Evolutionary conservation across 2,329 filamentous ascomycete genomes (phyloP).

Genomic region (Ceratocystis ficicola): DNA sequence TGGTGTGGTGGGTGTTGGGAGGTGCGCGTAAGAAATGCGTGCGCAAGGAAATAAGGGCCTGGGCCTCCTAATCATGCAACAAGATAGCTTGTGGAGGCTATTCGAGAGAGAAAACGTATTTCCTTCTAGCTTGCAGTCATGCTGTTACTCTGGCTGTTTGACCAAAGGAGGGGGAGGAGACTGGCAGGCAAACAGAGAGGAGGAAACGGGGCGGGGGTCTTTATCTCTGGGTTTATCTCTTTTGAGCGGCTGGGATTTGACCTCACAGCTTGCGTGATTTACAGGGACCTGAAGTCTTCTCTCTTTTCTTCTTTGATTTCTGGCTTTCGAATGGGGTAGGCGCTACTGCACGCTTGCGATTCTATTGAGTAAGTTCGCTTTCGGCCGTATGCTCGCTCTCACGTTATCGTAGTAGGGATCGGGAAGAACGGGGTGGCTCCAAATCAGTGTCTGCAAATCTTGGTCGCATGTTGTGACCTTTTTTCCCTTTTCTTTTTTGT

Average conservation of each 20-base stretch:
- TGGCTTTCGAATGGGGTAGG: neutral
- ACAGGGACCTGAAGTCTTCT: neutral
- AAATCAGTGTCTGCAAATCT: too few relatives aligned
- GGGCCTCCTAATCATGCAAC: neutral
- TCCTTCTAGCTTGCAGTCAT: neutral
- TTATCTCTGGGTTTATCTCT: neutral
- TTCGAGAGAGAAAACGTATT: neutral
- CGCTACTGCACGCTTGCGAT: neutral
- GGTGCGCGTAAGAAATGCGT: neutral
- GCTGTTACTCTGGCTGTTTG: neutral
- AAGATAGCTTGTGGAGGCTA: neutral
- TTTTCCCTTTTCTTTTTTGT: neutral
- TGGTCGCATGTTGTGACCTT: neutral
- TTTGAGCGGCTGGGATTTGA: conserved; percentile 1
- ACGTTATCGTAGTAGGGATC: too few relatives aligned
- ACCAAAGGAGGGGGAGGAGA: neutral
- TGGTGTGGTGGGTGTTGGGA: too few relatives aligned
- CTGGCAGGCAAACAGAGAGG: neutral
- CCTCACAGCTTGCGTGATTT: conserved; percentile 1
- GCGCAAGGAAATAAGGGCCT: neutral
- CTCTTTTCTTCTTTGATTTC: too few relatives aligned
- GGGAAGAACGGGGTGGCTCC: too few relatives aligned
- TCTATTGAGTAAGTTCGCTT: neutral
- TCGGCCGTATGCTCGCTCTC: too few relatives aligned
- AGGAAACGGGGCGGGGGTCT: neutral